Percentiles rank a stretch among this genome's conserved stretches.
These are phyloP conservation scores for Purshia tridentata DNA, from an alignment of 306 rosid genomes.

Conservation along the genomic window DNA sequence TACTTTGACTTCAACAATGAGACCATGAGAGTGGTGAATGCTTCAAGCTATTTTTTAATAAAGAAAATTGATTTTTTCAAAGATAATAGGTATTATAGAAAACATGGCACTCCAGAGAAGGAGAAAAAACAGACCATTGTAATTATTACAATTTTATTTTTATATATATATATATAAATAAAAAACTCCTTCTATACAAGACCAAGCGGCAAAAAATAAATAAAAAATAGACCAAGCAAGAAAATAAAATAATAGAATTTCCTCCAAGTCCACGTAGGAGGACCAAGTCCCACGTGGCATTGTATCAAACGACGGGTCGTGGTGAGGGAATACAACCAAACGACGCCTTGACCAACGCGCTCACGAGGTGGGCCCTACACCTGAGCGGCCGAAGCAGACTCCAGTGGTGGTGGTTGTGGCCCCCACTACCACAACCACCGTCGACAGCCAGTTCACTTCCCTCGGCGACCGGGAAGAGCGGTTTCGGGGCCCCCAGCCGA, in stretches of 20 bases:
- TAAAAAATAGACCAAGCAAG: neutral
- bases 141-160: neutral
- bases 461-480: slow-evolving; percentile 16
- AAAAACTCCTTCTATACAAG: neutral
- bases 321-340: slow-evolving; percentile 25
- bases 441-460: neutral
- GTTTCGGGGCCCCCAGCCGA: slow-evolving; percentile 1
- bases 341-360: slow-evolving; percentile 30
- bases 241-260: neutral
- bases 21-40: too few relatives aligned
- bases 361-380: slow-evolving; percentile 28
- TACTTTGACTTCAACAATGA: too few relatives aligned
- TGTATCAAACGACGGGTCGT: neutral
- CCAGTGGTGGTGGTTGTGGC: neutral
- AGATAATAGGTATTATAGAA: too few relatives aligned
- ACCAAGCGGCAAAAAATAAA: neutral
- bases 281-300: neutral
- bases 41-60: too few relatives aligned
- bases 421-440: neutral
- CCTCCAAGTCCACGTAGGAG: neutral
- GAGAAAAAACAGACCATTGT: too few relatives aligned
- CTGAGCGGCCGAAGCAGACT: slow-evolving; percentile 10
- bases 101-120: too few relatives aligned
- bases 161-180: too few relatives aligned
- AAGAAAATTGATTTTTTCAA: too few relatives aligned